Conservation (phyloP, 345 rosid species). For the Camelina sativa region DNA sequence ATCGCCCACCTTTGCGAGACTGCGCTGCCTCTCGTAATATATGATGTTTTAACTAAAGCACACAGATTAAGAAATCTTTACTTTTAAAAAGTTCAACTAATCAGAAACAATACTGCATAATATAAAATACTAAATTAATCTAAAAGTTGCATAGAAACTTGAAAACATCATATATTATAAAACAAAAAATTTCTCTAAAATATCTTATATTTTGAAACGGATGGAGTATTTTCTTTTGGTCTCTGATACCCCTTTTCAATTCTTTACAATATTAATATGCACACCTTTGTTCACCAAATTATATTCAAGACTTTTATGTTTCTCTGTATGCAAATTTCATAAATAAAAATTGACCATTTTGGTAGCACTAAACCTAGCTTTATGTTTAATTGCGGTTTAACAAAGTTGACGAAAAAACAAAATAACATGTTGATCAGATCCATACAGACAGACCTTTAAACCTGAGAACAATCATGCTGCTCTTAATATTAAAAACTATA, state of each 20-base stretch:
- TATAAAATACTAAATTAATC: too few relatives aligned
- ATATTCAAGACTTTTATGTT: not conserved
- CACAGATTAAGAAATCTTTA: too few relatives aligned
- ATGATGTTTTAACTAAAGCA: too few relatives aligned
- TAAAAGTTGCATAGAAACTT: too few relatives aligned
- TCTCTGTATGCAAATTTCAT: not conserved
- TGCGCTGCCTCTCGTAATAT: conserved; percentile 16
- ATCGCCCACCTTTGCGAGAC: conserved; percentile 20
- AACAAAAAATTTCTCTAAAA: too few relatives aligned
- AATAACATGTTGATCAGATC: conserved; percentile 18
- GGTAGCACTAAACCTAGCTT: not conserved
- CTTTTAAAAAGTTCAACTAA: too few relatives aligned
- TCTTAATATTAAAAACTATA: not conserved
- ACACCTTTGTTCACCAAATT: conserved; percentile 7
- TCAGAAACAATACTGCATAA: too few relatives aligned
- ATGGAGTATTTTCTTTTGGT: too few relatives aligned
- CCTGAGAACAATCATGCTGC: conserved; percentile 4
- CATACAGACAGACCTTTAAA: conserved; percentile 4
- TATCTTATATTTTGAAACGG: too few relatives aligned
- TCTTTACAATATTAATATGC: not conserved
- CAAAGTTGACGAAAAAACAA: not conserved
- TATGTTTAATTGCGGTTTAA: not conserved
- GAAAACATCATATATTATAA: too few relatives aligned
- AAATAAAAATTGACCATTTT: too few relatives aligned
- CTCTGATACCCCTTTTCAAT: not conserved